phyloP scores from a whole-genome alignment of 768 basidiomycete genomes.

The Suillus plorans region DNA sequence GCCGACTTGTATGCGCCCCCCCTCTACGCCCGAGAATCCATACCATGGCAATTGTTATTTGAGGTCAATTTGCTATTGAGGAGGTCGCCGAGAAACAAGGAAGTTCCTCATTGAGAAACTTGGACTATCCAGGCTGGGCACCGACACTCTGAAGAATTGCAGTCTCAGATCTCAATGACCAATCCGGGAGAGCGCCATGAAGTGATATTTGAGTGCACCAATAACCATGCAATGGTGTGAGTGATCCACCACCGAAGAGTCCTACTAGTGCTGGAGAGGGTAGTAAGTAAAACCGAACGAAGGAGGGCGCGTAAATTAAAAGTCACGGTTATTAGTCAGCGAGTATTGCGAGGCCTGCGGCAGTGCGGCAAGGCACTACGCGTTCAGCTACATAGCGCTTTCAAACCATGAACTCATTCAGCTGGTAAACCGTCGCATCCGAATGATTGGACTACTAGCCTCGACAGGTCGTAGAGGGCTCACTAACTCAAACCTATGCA shows the following conservation, averaged over 20 bases:
- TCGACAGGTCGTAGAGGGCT: not conserved
- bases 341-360: too few species aligned
- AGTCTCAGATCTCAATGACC: too few species aligned
- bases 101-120: not conserved
- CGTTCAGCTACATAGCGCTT: not conserved
- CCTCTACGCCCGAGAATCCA: not conserved
- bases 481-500: not conserved
- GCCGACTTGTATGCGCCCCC: not conserved
- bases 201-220: not conserved
- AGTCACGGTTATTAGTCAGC: not conserved
- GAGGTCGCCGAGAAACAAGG: not conserved
- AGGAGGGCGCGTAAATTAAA: too few species aligned
- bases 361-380: not conserved
- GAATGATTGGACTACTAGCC: not conserved
- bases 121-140: not conserved
- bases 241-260: not conserved
- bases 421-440: not conserved
- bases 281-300: not conserved
- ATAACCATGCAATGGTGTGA: not conserved
- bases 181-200: too few species aligned
- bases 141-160: too few species aligned
- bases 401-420: not conserved
- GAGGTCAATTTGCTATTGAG: not conserved
- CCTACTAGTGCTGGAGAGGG: not conserved
- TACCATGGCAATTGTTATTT: not conserved